Evolutionary conservation across 1,284 basidiomycete genomes (phyloP).

Genomic region (Ganoderma meredithae): DNA sequence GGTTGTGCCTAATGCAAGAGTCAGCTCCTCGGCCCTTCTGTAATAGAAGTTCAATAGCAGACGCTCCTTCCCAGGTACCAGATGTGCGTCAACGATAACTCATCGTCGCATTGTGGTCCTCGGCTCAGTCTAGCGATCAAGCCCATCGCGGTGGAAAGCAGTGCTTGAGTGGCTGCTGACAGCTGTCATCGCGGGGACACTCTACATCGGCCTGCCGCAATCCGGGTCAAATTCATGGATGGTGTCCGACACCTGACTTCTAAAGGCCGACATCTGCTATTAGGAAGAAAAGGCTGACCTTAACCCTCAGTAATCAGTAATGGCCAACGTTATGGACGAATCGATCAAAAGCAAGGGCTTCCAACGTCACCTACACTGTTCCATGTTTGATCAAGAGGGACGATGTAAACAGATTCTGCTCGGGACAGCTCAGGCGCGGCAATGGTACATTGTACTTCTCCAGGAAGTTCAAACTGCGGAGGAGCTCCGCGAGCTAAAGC

Average conservation of each 20-base stretch:
- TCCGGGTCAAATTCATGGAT: not conserved
- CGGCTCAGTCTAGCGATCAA: not conserved
- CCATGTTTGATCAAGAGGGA: too few species aligned
- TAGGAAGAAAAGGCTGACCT: constrained; percentile 14
- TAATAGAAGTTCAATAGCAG: not conserved
- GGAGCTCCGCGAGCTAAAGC: not conserved
- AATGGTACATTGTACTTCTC: not conserved
- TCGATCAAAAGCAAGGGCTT: constrained; percentile 20
- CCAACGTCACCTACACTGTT: constrained; percentile 3
- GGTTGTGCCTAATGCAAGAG: constrained; percentile 14
- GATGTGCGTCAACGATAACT: not conserved
- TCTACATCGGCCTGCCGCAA: not conserved
- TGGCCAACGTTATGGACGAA: not conserved
- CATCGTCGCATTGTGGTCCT: not conserved
- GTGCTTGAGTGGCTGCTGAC: not conserved
- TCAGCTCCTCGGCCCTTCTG: not conserved
- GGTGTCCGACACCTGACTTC: not conserved
- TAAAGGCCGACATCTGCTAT: constrained; percentile 14
- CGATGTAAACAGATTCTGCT: not conserved
- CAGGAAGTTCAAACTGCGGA: not conserved
- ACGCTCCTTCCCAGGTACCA: not conserved
- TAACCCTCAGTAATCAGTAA: not conserved
- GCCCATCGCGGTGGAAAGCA: not conserved
- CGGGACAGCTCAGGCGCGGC: not conserved
- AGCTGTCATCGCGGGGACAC: not conserved